Percentiles rank a stretch among this genome's conserved stretches.
Evolutionary conservation across 108 stramenopile species (phyloP).

Genomic region (Skeletonema tropicum): DNA sequence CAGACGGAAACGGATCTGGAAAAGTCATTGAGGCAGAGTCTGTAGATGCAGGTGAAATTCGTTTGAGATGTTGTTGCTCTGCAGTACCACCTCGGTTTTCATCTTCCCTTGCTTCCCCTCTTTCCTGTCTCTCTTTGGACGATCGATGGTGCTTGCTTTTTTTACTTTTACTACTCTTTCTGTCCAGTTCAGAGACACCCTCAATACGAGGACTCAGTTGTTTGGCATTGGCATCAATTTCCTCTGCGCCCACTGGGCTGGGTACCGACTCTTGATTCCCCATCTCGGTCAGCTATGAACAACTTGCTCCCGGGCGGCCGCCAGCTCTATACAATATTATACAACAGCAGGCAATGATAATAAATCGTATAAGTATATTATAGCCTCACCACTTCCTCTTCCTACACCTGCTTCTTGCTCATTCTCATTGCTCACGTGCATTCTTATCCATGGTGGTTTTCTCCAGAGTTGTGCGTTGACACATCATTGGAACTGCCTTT

Average conservation of each 20-base stretch:
- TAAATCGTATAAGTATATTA: no score
- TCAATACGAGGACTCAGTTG: neutral
- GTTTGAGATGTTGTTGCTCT: neutral
- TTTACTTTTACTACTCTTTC: neutral
- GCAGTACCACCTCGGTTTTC: neutral
- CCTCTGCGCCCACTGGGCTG: neutral
- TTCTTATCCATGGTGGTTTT: no score
- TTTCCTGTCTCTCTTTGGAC: neutral
- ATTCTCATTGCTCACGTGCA: no score
- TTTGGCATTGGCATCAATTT: neutral
- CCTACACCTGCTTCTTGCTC: no score
- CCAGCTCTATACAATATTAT: neutral
- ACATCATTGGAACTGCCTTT: no score
- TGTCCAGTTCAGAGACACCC: neutral
- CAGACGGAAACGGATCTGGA: neutral
- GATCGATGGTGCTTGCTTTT: neutral
- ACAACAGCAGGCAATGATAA: neutral
- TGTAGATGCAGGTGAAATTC: neutral
- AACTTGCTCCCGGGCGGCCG: neutral
- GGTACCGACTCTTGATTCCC: constrained; percentile 1
- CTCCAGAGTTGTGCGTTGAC: no score
- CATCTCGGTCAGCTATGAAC: neutral
- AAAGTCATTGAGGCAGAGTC: neutral
- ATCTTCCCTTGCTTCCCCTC: constrained; percentile 3
- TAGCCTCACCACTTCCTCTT: no score